Base-by-base conservation (phyloP, 2,329 filamentous ascomycete species). In the Diaporthe sp. region DNA sequence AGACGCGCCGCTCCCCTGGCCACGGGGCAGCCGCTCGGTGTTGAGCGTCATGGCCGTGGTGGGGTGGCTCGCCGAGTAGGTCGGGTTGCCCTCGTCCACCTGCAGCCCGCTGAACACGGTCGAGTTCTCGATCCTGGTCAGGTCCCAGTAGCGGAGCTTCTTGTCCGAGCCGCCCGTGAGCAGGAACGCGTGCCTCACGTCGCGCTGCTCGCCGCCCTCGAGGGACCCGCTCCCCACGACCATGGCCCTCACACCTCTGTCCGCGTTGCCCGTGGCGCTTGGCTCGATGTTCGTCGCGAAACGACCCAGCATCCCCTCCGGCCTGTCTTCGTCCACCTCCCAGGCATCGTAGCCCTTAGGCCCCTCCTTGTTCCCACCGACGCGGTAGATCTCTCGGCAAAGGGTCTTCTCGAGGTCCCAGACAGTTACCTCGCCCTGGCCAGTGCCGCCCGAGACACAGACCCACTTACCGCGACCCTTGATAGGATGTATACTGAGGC, bases 321-420 rank as follows among this genome's bases (percentile, higher is more conserved):
- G 91, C 77, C 92, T 93, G 82, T 98, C 96, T 77, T 97, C 95
- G 80, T 99, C 97, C 2, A 98, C 93, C 70, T 95, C 94, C 90
- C 95, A 96, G 3, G 96, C 90, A 61, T 96, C 93, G 82, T 97
- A 97, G 34, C 90, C 90, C 80, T 91, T 93, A 1, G 89, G 85
- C 0, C 85, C 86, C 75, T 93, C 89, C 84, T 91, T 90, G 71
- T 86, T 88, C 37, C 90, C 90, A 2, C 92, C 90, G 82, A 82
- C 93, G 85, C 95, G 92, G 82, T 98, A 98, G 1, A 98, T 93
- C 82, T 98, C 96, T 76, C 95, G 91, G 81, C 97, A 99, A 61
- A 94, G 90, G 10, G 92, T 92, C 85, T 96, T 97, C 82, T 98
- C 96, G 22, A 98, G 88, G 81, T 98, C 97, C 97, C 97, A 99